phyloP scores from a whole-genome alignment of 2,329 filamentous ascomycete species.

The Colletotrichum tanaceti region DNA sequence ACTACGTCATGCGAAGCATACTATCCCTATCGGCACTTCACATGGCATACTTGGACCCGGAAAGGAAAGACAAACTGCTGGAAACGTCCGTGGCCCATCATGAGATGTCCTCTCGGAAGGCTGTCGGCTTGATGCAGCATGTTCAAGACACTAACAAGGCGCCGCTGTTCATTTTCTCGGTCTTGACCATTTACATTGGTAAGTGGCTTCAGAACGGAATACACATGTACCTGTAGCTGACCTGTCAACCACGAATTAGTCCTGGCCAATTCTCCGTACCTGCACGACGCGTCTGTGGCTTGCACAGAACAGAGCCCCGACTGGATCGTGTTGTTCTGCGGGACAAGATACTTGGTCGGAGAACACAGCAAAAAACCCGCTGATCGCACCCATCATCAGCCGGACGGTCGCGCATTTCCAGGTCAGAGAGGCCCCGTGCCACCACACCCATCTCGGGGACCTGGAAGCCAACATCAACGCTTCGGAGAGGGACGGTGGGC shows the following conservation, averaged over 20 bases:
- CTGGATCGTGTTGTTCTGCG: slow-evolving; percentile 43
- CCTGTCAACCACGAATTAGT: slow-evolving; percentile 13
- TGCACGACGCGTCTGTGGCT: slow-evolving; percentile 28
- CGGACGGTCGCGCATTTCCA: slow-evolving; percentile 33
- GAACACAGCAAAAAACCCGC: slow-evolving; percentile 23
- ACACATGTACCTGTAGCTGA: background rate
- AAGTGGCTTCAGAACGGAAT: background rate
- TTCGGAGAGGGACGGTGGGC: slow-evolving; percentile 29
- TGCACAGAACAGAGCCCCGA: slow-evolving; percentile 35
- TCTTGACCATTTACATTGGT: slow-evolving; percentile 40
- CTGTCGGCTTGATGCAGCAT: slow-evolving; percentile 45
- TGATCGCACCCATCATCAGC: slow-evolving; percentile 38
- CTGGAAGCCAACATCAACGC: slow-evolving; percentile 44
- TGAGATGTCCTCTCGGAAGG: slow-evolving; percentile 46
- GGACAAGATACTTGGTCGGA: slow-evolving; percentile 31
- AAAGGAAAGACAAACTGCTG: slow-evolving; percentile 37
- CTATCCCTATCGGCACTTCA: slow-evolving; percentile 63
- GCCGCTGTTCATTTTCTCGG: slow-evolving; percentile 39
- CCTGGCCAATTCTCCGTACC: slow-evolving; percentile 36
- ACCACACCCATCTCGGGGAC: slow-evolving; percentile 42
- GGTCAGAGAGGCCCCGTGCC: slow-evolving; percentile 32
- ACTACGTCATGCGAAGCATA: slow-evolving; percentile 61
- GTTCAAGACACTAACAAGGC: slow-evolving; percentile 38
- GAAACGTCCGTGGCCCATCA: slow-evolving; percentile 45
- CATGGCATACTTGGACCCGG: slow-evolving; percentile 50